Conservation (phyloP, 495 filamentous ascomycete genomes). For the Xylaria palmicola region DNA sequence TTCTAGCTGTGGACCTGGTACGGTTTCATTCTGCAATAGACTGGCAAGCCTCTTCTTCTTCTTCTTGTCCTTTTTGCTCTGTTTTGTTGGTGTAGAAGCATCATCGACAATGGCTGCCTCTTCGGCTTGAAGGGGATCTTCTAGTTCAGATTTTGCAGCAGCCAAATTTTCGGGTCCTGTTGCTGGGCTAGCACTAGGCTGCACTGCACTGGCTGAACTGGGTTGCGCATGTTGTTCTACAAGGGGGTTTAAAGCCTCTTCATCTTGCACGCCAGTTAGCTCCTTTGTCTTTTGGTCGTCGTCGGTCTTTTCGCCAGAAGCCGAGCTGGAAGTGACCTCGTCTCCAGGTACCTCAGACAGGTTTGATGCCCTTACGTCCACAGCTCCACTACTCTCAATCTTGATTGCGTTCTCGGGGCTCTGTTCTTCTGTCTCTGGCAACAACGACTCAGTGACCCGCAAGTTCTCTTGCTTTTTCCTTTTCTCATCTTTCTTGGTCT, state of each 20-base stretch:
- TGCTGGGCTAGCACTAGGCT: background rate
- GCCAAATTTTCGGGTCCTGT: background rate
- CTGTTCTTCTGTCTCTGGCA: background rate
- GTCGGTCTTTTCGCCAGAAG: background rate
- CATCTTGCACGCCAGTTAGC: conserved; percentile 1
- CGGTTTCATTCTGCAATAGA: background rate
- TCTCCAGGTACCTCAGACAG: background rate
- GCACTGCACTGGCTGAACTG: background rate
- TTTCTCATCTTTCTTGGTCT: background rate
- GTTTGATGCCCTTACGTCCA: background rate
- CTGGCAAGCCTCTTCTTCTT: background rate
- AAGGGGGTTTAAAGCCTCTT: background rate
- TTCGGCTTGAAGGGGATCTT: background rate
- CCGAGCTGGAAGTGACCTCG: background rate
- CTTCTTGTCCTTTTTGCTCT: conserved; percentile 10
- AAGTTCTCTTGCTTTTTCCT: background rate
- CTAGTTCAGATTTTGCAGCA: background rate
- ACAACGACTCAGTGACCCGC: background rate
- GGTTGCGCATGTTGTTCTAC: background rate
- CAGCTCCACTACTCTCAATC: background rate
- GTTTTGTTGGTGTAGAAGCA: background rate
- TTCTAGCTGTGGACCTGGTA: conserved; percentile 6
- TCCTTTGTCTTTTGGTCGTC: conserved; percentile 31
- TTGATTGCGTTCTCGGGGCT: background rate
- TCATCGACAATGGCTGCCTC: background rate